These are phyloP conservation scores for Phylloporus gajari DNA, from an alignment of 1,284 basidiomycete genomes.

Conservation along the genomic window DNA sequence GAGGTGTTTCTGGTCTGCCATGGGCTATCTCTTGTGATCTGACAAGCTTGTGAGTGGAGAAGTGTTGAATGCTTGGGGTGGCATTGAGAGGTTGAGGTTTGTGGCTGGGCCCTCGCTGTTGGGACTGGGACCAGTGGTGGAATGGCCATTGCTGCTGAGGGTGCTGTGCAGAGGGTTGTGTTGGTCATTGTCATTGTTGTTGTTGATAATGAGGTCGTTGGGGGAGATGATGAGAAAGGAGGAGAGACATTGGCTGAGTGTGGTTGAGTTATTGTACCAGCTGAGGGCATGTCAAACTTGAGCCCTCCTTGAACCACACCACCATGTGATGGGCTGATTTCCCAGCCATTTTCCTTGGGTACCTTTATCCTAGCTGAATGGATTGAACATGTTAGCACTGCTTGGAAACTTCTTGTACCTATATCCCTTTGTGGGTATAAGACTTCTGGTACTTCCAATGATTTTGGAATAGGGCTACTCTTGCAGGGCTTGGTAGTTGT, in stretches of 20 bases:
- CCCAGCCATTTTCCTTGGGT: constrained; percentile 46
- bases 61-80: constrained; percentile 61
- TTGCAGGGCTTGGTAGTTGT: no score
- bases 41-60: constrained; percentile 45
- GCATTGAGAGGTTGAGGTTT: constrained; percentile 75
- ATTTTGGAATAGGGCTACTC: no score
- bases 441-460: no score
- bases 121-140: constrained; percentile 43
- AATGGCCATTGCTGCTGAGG: constrained; percentile 28
- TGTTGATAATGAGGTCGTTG: constrained; percentile 21
- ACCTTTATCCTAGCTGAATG: no score
- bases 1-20: constrained; percentile 46
- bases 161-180: background rate
- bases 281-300: constrained; percentile 64
- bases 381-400: no score
- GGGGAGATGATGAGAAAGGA: constrained; percentile 26
- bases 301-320: constrained; percentile 61
- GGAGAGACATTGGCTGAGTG: constrained; percentile 28
- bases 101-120: constrained; percentile 37
- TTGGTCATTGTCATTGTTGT: constrained; percentile 26
- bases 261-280: constrained; percentile 32
- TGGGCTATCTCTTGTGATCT: constrained; percentile 47
- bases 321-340: constrained; percentile 66
- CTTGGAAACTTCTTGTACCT: no score
- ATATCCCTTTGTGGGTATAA: no score